phyloP scores from a whole-genome alignment of 2,329 filamentous ascomycete species.

The Penicillium sp. region DNA sequence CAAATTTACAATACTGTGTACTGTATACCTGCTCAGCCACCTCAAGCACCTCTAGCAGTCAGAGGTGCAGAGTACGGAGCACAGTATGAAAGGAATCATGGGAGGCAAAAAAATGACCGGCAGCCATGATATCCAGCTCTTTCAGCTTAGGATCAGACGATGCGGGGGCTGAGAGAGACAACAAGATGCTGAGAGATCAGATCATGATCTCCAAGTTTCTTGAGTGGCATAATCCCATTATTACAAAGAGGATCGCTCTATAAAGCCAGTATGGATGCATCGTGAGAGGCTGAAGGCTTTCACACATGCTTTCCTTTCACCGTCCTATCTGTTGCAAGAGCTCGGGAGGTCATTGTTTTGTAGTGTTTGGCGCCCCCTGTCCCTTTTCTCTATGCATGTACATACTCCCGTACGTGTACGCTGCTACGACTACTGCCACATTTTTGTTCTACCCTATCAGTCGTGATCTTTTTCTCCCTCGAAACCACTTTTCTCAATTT shows the following conservation, averaged over 20 bases:
- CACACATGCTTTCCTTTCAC: too few species aligned
- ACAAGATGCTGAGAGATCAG: slow-evolving; percentile 14
- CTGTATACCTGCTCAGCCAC: not conserved
- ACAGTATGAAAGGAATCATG: not conserved
- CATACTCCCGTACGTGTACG: not conserved
- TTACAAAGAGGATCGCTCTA: not conserved
- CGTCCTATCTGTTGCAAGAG: too few species aligned
- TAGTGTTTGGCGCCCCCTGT: not conserved
- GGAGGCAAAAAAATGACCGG: slow-evolving; percentile 3
- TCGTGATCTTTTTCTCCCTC: not conserved
- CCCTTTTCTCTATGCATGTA: not conserved
- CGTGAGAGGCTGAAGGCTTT: not conserved
- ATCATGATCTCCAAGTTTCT: not conserved
- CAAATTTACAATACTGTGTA: not conserved
- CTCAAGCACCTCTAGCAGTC: not conserved
- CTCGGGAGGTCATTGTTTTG: not conserved
- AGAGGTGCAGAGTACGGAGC: too few species aligned
- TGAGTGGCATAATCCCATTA: not conserved
- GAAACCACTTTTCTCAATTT: not conserved
- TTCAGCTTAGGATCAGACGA: slow-evolving; percentile 12
- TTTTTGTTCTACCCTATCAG: not conserved
- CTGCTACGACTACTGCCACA: slow-evolving; percentile 2
- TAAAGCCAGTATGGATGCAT: slow-evolving; percentile 4
- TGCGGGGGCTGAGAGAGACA: not conserved
- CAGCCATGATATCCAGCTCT: slow-evolving; percentile 6